These are phyloP conservation scores for Diaporthe batatas DNA, from an alignment of 2,329 filamentous ascomycete genomes.

Conservation along the genomic window DNA sequence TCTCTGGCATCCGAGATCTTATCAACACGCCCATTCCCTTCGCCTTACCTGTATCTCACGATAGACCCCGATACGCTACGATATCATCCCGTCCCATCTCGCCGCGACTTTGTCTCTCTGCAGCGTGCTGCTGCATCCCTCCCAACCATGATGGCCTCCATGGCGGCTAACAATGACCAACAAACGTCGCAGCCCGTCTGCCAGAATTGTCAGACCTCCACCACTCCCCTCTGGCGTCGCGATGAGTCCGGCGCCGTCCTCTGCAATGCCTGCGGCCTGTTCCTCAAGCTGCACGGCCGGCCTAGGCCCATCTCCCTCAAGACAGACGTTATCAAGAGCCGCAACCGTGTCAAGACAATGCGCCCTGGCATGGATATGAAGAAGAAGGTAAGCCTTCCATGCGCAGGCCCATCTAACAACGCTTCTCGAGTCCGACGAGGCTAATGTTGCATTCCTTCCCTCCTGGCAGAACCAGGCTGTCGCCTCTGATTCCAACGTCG, in stretches of 20 bases:
- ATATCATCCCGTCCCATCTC: constrained; percentile 25
- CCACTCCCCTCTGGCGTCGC: constrained; percentile 95
- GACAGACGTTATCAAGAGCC: constrained; percentile 99
- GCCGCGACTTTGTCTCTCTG: constrained; percentile 29
- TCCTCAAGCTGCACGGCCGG: constrained; percentile 95
- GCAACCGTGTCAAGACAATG: constrained; percentile 94
- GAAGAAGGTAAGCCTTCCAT: constrained; percentile 77
- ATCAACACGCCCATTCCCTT: constrained; percentile 34
- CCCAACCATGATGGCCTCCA: constrained; percentile 62
- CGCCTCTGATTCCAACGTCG: constrained; percentile 67
- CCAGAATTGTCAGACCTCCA: constrained; percentile 95
- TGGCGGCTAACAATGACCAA: constrained; percentile 65
- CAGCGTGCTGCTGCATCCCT: constrained; percentile 36
- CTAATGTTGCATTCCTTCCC: constrained; percentile 33
- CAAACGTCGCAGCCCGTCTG: constrained; percentile 88
- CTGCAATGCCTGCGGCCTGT: constrained; percentile 98
- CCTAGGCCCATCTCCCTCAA: constrained; percentile 95
- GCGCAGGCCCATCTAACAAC: constrained; percentile 33
- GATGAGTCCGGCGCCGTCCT: constrained; percentile 96
- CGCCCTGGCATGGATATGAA: constrained; percentile 82
- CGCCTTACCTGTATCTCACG: constrained; percentile 35
- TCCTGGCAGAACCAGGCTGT: constrained; percentile 53
- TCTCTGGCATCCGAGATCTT: constrained; percentile 37
- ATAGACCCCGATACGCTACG: constrained; percentile 32
- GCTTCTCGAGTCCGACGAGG: constrained; percentile 34